Percentiles rank a stretch among this genome's conserved stretches.
phyloP scores from a whole-genome alignment of 768 basidiomycete species.

The Kockovaella imperatae region DNA sequence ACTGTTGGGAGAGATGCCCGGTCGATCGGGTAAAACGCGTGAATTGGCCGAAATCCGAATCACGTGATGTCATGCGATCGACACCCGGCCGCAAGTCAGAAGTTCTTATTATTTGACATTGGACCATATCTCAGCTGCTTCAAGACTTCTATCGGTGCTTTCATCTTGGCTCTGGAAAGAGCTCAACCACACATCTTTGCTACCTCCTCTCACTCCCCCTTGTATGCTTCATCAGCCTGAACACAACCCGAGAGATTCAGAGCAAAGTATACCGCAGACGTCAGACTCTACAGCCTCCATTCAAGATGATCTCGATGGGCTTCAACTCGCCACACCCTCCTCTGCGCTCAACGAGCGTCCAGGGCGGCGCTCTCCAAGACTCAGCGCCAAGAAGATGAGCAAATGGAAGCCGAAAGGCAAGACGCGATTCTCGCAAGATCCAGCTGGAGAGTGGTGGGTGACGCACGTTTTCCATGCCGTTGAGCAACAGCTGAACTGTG shows the following conservation, averaged over 20 bases:
- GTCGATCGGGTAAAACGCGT: too few relatives aligned
- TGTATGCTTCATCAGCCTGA: background rate
- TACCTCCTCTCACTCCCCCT: background rate
- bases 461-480: background rate
- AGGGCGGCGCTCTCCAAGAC: slow-evolving; percentile 1
- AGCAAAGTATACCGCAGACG: slow-evolving; percentile 1
- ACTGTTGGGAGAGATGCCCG: too few relatives aligned
- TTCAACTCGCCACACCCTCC: slow-evolving; percentile 6
- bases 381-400: background rate
- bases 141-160: too few relatives aligned
- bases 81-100: too few relatives aligned
- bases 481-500: background rate
- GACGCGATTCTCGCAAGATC: background rate
- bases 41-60: too few relatives aligned
- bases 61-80: too few relatives aligned
- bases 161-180: too few relatives aligned
- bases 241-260: background rate
- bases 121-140: too few relatives aligned
- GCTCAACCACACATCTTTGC: too few relatives aligned
- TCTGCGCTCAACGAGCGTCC: slow-evolving; percentile 5
- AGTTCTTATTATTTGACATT: too few relatives aligned
- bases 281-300: slow-evolving; percentile 1
- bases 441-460: background rate
- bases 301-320: slow-evolving; percentile 11
- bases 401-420: slow-evolving; percentile 10